A percentile compares a stretch with the other conserved stretches of the same genome.
Evolutionary conservation across 2,329 filamentous ascomycete species (phyloP).

Genomic region (Bipolaris bicolor): DNA sequence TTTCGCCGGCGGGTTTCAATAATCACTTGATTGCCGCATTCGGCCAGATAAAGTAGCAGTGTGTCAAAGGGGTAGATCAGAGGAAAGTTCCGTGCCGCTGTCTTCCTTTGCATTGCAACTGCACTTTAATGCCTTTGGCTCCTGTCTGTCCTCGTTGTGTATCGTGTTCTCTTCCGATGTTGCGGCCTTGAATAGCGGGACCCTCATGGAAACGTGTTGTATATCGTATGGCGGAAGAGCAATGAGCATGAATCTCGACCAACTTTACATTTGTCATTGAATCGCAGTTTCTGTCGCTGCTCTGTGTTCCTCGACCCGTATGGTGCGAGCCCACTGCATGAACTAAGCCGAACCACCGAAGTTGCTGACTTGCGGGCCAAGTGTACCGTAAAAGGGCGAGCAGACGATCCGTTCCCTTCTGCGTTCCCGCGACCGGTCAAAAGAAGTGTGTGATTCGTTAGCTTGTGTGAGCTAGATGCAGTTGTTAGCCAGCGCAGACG

Average conservation of each 20-base stretch:
- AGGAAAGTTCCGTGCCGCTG: neutral
- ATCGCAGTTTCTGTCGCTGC: neutral
- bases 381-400: neutral
- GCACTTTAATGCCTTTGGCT: neutral
- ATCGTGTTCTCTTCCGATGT: neutral
- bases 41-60: neutral
- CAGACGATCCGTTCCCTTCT: neutral
- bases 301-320: neutral
- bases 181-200: neutral
- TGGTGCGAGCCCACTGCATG: neutral
- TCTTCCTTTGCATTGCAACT: neutral
- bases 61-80: neutral
- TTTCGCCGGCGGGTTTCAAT: neutral
- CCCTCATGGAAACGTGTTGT: neutral
- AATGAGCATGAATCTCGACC: too few relatives aligned
- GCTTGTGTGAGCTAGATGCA: conserved; percentile 7
- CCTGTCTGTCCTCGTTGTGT: neutral
- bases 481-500: conserved; percentile 1
- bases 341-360: neutral
- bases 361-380: neutral
- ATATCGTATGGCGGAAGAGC: too few relatives aligned
- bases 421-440: neutral
- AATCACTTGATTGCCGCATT: neutral
- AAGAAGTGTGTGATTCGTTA: conserved; percentile 1
- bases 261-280: too few relatives aligned